Evolutionary conservation across 352 stramenopile species (phyloP), one percentile per base, ranked within the genome.

Genomic region (Thalassiosira oceanica): DNA sequence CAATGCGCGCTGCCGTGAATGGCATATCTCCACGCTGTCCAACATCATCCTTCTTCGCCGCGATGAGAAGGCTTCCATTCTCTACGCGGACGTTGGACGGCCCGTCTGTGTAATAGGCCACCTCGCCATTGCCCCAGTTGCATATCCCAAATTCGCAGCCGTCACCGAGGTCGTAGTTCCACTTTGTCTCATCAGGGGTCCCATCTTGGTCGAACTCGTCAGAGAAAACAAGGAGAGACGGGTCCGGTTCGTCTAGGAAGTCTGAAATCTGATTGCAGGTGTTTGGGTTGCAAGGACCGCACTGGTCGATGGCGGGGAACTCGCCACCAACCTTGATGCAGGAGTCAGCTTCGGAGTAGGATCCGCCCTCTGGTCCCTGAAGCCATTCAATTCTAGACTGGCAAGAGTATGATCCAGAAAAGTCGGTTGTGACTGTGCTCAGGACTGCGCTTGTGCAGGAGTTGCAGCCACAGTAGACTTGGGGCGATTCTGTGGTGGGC

Each of bases 91-190:
- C 61, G 51, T 72, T 72, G 27, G 23, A 26, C 24, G 21, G 20
- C 36, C 18, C 21, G 31, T 39, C 10, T 6, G 68, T 69, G 37
- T 78, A 78, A 7, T 13, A 4, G 24, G 27, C 21, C 4, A 54
- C 11, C 24, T 88, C 80, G 13, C 61, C 52, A 49, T 88, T 85
- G 2, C 67, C 68, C 78, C 73, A 84, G 18, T 56, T 61, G 41
- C 63, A 74, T 10, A 68, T 21, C 8, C 55, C 46, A 13, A 29
- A 35, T 15, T 51, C 41, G 36, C 62, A 63, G 33, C 62, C 56
- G 46, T 70, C 46, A 26, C 64, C 64, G 23, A 70, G 2, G 56
- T 76, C 52, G 57, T 75, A 77, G 6, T 23, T 36, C 65, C 71
- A 82, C 18, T 77, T 69, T 0, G 18, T 48, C 13, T 44, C 21